Evolutionary conservation across 768 basidiomycete genomes (phyloP), one percentile per base, ranked within the genome.

Genomic region (Pisolithus tinctorius): DNA sequence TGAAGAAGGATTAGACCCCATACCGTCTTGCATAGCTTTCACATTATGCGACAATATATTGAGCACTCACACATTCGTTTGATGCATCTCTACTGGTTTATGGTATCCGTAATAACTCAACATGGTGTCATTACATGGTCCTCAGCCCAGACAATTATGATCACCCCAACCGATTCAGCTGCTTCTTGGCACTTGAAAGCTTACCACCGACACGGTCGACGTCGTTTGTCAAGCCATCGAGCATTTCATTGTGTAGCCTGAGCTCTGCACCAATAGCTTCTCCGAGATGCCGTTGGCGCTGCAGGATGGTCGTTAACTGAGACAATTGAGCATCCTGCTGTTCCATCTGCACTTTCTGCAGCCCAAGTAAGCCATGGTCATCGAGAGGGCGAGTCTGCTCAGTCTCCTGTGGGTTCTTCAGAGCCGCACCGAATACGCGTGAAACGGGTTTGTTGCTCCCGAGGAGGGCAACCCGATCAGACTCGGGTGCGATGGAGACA

Each of bases 361-460:
- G 72, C 57, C 83, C 79, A 10, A 93, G 63, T 26, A 98, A 60
- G 2, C 93, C 93, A 14, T 77, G 74, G 57, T 93, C 81, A 61
- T 97, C 94, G 67, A 97, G 68, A 2, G 92, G 92, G 16, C 95
- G 78, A 2, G 95, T 97, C 58, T 78, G 71, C 44, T 86, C 82
- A 20, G 93, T 94, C 64, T 97, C 95, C 64, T 80, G 75, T 1
- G 86, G 83, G 48, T 75, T 67, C 52, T 61, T 69, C 16, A 72
- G 66, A 10, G 73, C 71, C 9, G 71, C 74, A 31, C 94, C 94
- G 67, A 98, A 95, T 2, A 94, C 85, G 48, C 94, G 77, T 14
- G 84, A 78, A 34, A 82, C 73, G 5, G 75, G 76, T 57, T 60
- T 78, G 51, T 71, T 72, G 4, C 66, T 50, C 5, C 80, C 82